Evolutionary conservation across 768 basidiomycete genomes (phyloP).

Genomic region (Cystobasidium onofrii): DNA sequence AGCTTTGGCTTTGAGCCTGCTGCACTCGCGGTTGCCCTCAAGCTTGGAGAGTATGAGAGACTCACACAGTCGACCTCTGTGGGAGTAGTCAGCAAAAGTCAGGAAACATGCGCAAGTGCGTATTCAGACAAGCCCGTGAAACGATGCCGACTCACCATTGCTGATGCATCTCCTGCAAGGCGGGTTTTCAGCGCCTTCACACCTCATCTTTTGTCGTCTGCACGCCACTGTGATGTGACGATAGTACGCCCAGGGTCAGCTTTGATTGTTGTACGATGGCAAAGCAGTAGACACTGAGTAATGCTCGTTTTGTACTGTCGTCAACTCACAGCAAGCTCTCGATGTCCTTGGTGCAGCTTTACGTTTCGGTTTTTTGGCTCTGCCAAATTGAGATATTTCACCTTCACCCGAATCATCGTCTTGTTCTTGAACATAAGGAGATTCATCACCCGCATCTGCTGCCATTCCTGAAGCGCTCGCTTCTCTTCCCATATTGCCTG

Average conservation of each 20-base stretch:
- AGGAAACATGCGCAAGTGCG: not conserved
- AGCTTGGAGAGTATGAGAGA: not conserved
- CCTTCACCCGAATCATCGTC: constrained; percentile 4
- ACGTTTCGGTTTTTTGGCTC: constrained; percentile 15
- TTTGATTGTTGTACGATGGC: not conserved
- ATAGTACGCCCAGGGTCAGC: not conserved
- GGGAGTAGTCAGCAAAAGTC: not conserved
- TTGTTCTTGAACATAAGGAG: constrained; percentile 21
- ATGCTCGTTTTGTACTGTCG: too few relatives aligned
- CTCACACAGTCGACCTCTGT: constrained; percentile 30
- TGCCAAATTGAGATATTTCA: constrained; percentile 14
- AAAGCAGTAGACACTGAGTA: too few relatives aligned
- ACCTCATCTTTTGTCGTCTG: constrained; percentile 34
- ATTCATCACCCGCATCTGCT: not conserved
- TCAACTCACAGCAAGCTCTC: constrained; percentile 35
- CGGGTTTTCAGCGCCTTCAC: constrained; percentile 33
- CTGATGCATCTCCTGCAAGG: constrained; percentile 34
- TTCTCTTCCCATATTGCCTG: not conserved
- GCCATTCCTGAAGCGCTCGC: not conserved
- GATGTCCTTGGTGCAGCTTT: constrained; percentile 30
- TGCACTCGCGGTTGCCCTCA: too few relatives aligned
- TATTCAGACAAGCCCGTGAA: not conserved
- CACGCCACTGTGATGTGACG: constrained; percentile 27
- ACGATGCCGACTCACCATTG: constrained; percentile 10
- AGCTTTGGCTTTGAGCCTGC: too few relatives aligned